A percentile compares a stretch with the other conserved stretches of the same genome.
Evolutionary conservation across 176 grass and related monocot species (phyloP).

Genomic region (Dactylis glomerata): DNA sequence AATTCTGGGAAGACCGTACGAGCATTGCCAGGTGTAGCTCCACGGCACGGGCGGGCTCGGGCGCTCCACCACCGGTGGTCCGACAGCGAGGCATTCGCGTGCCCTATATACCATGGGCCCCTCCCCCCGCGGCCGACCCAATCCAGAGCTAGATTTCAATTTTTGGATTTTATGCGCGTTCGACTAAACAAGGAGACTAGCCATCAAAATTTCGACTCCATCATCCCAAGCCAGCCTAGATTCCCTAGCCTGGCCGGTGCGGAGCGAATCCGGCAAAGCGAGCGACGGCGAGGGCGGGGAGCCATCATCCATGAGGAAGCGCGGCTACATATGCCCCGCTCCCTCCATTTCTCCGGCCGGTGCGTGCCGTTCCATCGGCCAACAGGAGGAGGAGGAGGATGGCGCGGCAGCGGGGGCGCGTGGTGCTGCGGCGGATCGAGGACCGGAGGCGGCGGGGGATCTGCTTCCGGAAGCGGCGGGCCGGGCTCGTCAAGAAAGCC

Average conservation of each 20-base stretch:
- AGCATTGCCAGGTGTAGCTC: neutral
- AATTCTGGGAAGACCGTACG: neutral
- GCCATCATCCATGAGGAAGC: neutral
- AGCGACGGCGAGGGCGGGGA: neutral
- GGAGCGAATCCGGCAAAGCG: constrained; percentile 12
- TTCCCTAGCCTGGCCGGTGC: constrained; percentile 5
- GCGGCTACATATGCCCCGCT: constrained; percentile 1
- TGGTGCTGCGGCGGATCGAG: constrained; percentile 34
- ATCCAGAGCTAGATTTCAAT: neutral
- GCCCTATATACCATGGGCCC: neutral
- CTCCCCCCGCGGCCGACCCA: neutral
- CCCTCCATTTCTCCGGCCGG: neutral
- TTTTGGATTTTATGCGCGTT: neutral
- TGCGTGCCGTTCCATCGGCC: neutral
- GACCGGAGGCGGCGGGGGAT: constrained; percentile 13
- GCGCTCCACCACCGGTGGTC: neutral
- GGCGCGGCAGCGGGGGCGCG: constrained; percentile 18
- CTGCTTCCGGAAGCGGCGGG: constrained; percentile 17
- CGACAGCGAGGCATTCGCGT: neutral
- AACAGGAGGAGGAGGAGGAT: neutral
- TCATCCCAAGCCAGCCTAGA: neutral
- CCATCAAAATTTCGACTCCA: neutral
- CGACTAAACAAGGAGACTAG: neutral
- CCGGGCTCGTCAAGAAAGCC: constrained; percentile 12
- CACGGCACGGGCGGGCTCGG: neutral